A percentile compares a stretch with the other conserved stretches of the same genome.
phyloP scores from a whole-genome alignment of 352 stramenopile genomes.

The Pythium myriotylum region DNA sequence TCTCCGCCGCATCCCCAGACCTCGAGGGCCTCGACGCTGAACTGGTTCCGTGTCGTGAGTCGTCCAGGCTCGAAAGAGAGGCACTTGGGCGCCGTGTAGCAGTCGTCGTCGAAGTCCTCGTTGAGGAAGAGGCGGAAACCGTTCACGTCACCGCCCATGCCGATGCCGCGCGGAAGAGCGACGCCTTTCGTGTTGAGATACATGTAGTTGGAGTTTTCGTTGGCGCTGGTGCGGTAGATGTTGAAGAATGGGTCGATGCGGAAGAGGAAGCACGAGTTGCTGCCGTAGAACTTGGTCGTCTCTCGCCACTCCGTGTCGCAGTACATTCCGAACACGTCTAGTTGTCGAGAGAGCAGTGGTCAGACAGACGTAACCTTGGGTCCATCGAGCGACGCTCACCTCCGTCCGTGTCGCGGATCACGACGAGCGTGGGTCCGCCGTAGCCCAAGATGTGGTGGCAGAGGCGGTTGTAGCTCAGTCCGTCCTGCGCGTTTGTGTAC shows the following conservation, averaged over 20 bases:
- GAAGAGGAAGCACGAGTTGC: constrained; percentile 84
- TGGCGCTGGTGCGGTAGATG: constrained; percentile 57
- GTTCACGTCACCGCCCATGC: constrained; percentile 75
- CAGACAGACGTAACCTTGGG: background rate
- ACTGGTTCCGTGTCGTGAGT: constrained; percentile 61
- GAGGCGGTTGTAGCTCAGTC: constrained; percentile 82
- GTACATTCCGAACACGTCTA: constrained; percentile 87
- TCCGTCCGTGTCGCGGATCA: constrained; percentile 73
- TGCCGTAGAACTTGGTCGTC: constrained; percentile 76
- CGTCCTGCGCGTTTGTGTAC: constrained; percentile 82
- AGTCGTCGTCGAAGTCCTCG: constrained; percentile 84
- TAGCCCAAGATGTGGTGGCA: constrained; percentile 85
- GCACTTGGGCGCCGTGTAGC: constrained; percentile 77
- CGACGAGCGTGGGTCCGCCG: constrained; percentile 62
- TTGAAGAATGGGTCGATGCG: constrained; percentile 62
- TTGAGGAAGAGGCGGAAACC: constrained; percentile 81
- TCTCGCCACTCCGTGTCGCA: constrained; percentile 87
- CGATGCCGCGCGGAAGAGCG: constrained; percentile 68
- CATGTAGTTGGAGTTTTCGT: constrained; percentile 75
- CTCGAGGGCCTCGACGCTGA: constrained; percentile 70
- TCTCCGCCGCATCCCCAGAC: constrained; percentile 81
- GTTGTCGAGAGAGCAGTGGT: background rate
- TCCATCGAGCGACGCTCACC: background rate
- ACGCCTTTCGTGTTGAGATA: constrained; percentile 88
- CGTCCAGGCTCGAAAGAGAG: constrained; percentile 70